Evolutionary conservation across 768 basidiomycete species (phyloP), one percentile per base, ranked within the genome.

Genomic region (Amanita brunnescens): DNA sequence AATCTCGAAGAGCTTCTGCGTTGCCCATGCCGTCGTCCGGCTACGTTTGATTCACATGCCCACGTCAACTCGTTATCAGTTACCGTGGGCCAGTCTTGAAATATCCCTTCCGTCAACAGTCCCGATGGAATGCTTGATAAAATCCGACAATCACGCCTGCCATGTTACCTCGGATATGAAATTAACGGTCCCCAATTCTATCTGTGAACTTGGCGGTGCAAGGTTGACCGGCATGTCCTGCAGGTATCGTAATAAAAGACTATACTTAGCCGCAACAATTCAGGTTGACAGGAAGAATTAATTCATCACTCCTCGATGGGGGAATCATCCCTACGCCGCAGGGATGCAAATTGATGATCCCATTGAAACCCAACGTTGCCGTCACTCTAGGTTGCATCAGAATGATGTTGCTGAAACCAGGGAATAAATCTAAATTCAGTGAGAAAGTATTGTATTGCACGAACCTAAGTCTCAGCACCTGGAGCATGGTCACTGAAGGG

Each of bases 101-200:
- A 84, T 62, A 84, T 85, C 84, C 48, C 82, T 74, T 1, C 70
- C 80, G 0, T 64, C 72, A n/a, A 71, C 70, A 2, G 63, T 66
- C 65, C 71, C 71, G 0, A 81, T 83, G 1, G 74, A 74, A 16
- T 83, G 60, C 2, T 74, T 75, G 53, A 85, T 80, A 54, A 84
- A 76, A 84, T 1, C 79, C 83, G 2, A 81, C 35, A 2, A 84
- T 79, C 41, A 74, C 73, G 2, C 67, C 76, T 80, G 81, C 80
- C 79, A 81, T 66, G 73, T 75, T 2, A 61, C 67, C 2, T 67
- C 63, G 26, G 45, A 76, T 68, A 60, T 85, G 83, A 70, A 81
- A 80, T 65, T 78, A 84, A 5, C 81, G 73, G 63, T 84, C 83
- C 0, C 81, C 82, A 3, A 78, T 79, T 51, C 65, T 67, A 55